Evolutionary conservation across 148 eudicot genomes (phyloP).

Genomic region (Camellia granthamiana): DNA sequence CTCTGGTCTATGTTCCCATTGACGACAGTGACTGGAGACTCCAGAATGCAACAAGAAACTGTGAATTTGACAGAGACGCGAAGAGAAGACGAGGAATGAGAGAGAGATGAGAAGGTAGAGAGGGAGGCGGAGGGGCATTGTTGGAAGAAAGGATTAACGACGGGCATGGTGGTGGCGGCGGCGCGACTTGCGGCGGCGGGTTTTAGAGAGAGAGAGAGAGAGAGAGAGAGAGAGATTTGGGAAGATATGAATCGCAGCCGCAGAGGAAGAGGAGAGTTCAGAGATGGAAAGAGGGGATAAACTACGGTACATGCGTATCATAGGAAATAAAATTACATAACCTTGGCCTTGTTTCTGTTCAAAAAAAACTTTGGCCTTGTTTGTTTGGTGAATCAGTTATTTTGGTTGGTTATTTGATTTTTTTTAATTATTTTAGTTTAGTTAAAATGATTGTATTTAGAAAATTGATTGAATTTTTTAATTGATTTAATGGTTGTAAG

Average conservation of each 20-base stretch:
- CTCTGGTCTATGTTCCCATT: conserved; percentile 37
- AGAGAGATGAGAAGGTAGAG: conserved; percentile 2
- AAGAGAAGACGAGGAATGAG: conserved; percentile 7
- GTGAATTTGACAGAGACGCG: conserved; percentile 26
- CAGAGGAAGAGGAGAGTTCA: neutral
- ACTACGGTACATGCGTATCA: too few species aligned
- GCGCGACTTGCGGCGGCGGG: neutral
- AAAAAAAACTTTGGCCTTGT: too few species aligned
- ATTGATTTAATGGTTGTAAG: too few species aligned
- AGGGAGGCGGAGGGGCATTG: conserved; percentile 30
- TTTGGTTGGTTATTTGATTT: too few species aligned
- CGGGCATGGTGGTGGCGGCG: conserved; percentile 20
- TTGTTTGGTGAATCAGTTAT: too few species aligned
- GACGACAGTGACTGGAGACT: conserved; percentile 41
- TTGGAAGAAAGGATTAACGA: conserved; percentile 40
- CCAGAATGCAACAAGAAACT: conserved; percentile 33
- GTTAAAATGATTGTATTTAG: too few species aligned
- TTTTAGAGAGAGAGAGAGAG: neutral
- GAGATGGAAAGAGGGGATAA: too few species aligned
- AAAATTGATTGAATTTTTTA: too few species aligned
- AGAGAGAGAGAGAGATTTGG: neutral
- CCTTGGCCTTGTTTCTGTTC: too few species aligned
- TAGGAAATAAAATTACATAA: too few species aligned
- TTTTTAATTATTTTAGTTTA: too few species aligned
- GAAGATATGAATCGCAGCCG: conserved; percentile 7